Base-by-base conservation (phyloP, 331 rosid species). In the Acacia concinna region DNA sequence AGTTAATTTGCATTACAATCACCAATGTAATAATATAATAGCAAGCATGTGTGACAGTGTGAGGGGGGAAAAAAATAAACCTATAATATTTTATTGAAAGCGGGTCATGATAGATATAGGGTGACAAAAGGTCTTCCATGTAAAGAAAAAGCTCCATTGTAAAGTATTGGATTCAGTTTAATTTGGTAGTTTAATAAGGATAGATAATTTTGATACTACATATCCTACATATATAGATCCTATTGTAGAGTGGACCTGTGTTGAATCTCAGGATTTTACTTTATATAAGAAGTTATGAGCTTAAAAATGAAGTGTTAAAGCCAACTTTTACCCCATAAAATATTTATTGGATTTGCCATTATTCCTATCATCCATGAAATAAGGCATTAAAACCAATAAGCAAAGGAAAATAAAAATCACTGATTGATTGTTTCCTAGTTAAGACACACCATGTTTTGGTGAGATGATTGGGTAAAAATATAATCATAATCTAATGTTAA, bases 371-470 rank as follows among this genome's bases (percentile, higher is more conserved):
- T 62, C 68, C 68, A 31, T 28, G 68, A 62, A 13, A 30, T 30
- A 15, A 62, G 15, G 68, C 40, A 62, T 62, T 62, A 34, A 35
- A 65, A 20, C 23, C 2, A 57, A 25, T 10, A 23, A 8, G 14
- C 30, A 62, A 63, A 21, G 0, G 12, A 51, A 4, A 63, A 63
- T 0, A 20, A 66, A 37, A 66, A 35, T 62, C 38, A 82, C 80
- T 85, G 41, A 25, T 44, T 37, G 73, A 14, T 30, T 73, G 67
- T 38, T 65, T 64, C 41, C 20, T 44, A 25, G 73, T 40, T 52
- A 52, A 78, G 88, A 80, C 81, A 88, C 78, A 68, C 69, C 81
- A 63, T 66, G 78, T 32, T 44, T 81, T 27, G 40, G 81, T 72
- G 86, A 79, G 79, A 78, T 78, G 79, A 82, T 60, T 71, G 76